Conservation (phyloP, 352 stramenopile genomes). For the Pseudoperonospora humuli region DNA sequence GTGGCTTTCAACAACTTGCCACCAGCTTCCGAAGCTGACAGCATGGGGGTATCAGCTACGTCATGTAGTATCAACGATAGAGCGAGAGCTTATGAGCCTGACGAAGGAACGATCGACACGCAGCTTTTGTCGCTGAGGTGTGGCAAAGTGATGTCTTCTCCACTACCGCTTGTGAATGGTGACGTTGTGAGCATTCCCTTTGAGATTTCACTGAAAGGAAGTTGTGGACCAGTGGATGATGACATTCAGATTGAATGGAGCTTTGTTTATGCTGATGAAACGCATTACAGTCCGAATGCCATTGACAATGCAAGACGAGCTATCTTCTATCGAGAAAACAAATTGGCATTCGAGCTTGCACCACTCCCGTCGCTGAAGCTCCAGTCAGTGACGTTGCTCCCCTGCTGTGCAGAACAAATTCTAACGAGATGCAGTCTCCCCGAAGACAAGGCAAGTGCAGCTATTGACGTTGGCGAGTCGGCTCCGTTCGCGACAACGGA, state of each 20-base stretch:
- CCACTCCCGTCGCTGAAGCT: slow-evolving; percentile 46
- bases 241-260: slow-evolving; percentile 53
- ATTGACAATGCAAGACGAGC: neutral
- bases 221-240: slow-evolving; percentile 18
- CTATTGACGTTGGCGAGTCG: neutral
- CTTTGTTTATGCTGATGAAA: slow-evolving; percentile 44
- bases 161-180: slow-evolving; percentile 25
- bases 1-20: slow-evolving; percentile 43
- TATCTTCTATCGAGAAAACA: slow-evolving; percentile 50
- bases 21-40: neutral
- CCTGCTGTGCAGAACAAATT: slow-evolving; percentile 22
- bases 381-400: slow-evolving; percentile 27
- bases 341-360: slow-evolving; percentile 36
- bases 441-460: neutral
- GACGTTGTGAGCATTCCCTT: slow-evolving; percentile 34
- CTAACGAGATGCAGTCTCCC: neutral
- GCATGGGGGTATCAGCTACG: neutral
- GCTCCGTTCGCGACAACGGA: slow-evolving; percentile 28
- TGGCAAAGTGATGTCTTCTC: slow-evolving; percentile 11
- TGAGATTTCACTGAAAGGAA: slow-evolving; percentile 24
- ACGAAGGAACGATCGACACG: slow-evolving; percentile 8
- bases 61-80: neutral
- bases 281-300: neutral
- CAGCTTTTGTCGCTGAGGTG: slow-evolving; percentile 15
- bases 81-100: neutral